Evolutionary conservation across 306 rosid species (phyloP), one percentile per base, ranked within the genome.

Genomic region (Cicer chorassanicum): DNA sequence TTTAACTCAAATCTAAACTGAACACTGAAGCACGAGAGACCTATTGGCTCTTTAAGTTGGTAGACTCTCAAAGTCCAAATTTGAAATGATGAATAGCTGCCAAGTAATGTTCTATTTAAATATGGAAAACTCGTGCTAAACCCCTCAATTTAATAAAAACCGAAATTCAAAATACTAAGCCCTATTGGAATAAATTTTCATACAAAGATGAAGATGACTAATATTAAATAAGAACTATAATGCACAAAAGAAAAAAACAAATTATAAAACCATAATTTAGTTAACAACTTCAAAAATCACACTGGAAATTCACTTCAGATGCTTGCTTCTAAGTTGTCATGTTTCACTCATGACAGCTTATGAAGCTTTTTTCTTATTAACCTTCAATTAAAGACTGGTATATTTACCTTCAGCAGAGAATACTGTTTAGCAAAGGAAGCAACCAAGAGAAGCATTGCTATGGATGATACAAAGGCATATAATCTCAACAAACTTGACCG

Each of bases 351-450:
- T 46, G 7, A 10, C 57, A 13, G n/a, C 51, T 73, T 36, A 46
- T 10, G 1, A 13, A 14, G 13, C 3, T 5, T 66, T 66, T 59
- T 75, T 24, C 50, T 34, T 4, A 73, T 39, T 48, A 45, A 49
- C 56, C 62, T 71, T 55, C 16, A 5, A 10, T 56, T 21, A 76
- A 39, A n/a, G 13, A 65, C 34, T 36, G 67, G 24, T 29, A 68
- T 44, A 18, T 69, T 83, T 82, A 91, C 98, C 93, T 88, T 83
- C 65, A 88, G 14, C 41, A 82, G 39, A 46, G 86, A 84, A 82
- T 80, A 81, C 6, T 77, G 84, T 77, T 44, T 69, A 39, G 84
- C 82, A 15, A 89, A 81, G 76, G 78, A 77, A 55, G 70, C 80
- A 74, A 55, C 19, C 78, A 84, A 77, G 65, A 85, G 79, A 63